Percentiles rank a stretch among this genome's conserved stretches.
Evolutionary conservation across 176 grass and related monocot genomes (phyloP).

Genomic region (Aechmea fasciata): DNA sequence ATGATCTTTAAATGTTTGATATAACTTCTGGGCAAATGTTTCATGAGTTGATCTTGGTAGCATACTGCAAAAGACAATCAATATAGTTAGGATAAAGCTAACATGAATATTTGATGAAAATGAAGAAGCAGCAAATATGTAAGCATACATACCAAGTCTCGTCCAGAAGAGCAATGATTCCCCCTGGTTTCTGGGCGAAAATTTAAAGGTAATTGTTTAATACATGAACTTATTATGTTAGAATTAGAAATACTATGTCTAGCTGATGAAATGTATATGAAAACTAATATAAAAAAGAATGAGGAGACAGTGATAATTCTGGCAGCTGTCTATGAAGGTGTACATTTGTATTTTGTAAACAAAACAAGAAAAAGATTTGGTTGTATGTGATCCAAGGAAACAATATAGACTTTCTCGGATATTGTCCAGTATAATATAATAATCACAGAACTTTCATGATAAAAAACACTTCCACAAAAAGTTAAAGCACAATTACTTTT

Average conservation of each 20-base stretch:
- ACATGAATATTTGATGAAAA: conserved; percentile 2
- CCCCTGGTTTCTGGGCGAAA: conserved; percentile 86
- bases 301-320: not conserved
- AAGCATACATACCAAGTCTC: conserved; percentile 71
- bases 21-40: conserved; percentile 89
- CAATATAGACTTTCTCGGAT: not conserved
- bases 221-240: not conserved
- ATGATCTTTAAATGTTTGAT: conserved; percentile 81
- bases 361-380: not conserved
- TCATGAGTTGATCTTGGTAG: conserved; percentile 90
- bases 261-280: not conserved
- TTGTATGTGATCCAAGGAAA: not conserved
- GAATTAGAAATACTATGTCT: not conserved
- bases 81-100: conserved; percentile 2
- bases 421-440: not conserved
- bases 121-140: conserved; percentile 15
- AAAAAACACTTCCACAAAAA: too few relatives aligned
- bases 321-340: not conserved
- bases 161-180: conserved; percentile 91
- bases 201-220: conserved; percentile 14
- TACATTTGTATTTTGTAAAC: too few relatives aligned
- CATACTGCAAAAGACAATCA: conserved; percentile 54
- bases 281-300: not conserved
- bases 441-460: too few relatives aligned
- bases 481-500: too few relatives aligned